A percentile compares a stretch with the other conserved stretches of the same genome.
These are phyloP conservation scores for Deakozyma indianensis DNA, from an alignment of 805 yeast species.

Conservation along the genomic window DNA sequence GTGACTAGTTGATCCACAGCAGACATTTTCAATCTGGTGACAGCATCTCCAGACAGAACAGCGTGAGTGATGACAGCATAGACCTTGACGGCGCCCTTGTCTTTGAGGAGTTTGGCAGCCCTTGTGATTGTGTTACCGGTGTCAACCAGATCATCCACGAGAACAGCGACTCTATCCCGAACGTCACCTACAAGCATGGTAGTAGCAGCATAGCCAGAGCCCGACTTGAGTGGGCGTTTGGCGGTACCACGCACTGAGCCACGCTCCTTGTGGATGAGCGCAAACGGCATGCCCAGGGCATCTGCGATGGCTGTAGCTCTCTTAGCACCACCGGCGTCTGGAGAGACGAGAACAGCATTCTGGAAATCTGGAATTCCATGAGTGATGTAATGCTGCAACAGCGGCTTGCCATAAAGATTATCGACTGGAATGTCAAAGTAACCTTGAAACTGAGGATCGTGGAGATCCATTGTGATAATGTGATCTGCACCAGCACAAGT, in stretches of 20 bases:
- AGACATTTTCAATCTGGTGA: constrained; percentile 49
- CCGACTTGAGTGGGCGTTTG: constrained; percentile 6
- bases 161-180: constrained; percentile 67
- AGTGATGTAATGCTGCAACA: constrained; percentile 71
- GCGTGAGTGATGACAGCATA: constrained; percentile 89
- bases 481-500: constrained; percentile 94
- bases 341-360: constrained; percentile 85
- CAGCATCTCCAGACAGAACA: constrained; percentile 82
- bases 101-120: constrained; percentile 83
- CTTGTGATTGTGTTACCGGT: constrained; percentile 84
- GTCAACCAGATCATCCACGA: constrained; percentile 87
- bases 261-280: constrained; percentile 88
- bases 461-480: constrained; percentile 93
- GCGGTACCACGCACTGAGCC: constrained; percentile 5
- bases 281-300: constrained; percentile 73
- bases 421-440: constrained; percentile 95
- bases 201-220: constrained; percentile 31
- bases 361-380: constrained; percentile 64
- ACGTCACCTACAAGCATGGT: constrained; percentile 97
- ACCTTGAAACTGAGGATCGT: constrained; percentile 97
- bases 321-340: constrained; percentile 99
- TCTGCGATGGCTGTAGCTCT: constrained; percentile 93
- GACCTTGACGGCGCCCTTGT: constrained; percentile 80
- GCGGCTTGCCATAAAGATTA: constrained; percentile 77
- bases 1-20: constrained; percentile 74